Conservation (phyloP, 2,329 filamentous ascomycete species). For the Biscogniauxia mediterranea region DNA sequence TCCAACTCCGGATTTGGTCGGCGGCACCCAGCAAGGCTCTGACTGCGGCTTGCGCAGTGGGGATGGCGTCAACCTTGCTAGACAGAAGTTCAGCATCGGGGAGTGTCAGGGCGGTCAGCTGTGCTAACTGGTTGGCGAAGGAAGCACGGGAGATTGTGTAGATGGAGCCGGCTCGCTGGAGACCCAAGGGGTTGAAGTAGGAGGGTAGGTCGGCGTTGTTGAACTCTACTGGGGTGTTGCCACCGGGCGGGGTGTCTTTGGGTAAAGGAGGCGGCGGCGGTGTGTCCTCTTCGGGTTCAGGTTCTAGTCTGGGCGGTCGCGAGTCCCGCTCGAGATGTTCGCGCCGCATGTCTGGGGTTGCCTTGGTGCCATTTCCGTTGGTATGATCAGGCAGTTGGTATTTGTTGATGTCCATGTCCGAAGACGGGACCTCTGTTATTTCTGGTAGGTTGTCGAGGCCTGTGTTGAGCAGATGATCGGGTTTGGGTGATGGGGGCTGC, state of each 20-base stretch:
- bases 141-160: conserved; percentile 91
- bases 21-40: conserved; percentile 82
- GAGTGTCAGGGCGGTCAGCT: conserved; percentile 85
- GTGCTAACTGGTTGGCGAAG: conserved; percentile 88
- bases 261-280: conserved; percentile 45
- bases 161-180: conserved; percentile 77
- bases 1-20: conserved; percentile 92
- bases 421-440: conserved; percentile 47
- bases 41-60: conserved; percentile 79
- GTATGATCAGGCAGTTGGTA: conserved; percentile 70
- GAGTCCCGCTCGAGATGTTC: conserved; percentile 55
- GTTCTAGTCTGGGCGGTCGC: conserved; percentile 35
- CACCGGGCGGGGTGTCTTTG: conserved; percentile 52
- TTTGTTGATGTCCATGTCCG: conserved; percentile 71
- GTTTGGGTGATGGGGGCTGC: conserved; percentile 21
- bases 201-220: conserved; percentile 50
- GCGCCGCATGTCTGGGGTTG: conserved; percentile 54
- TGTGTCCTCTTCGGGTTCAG: conserved; percentile 28
- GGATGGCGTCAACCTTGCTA: conserved; percentile 78
- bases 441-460: conserved; percentile 28
- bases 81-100: conserved; percentile 83
- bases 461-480: conserved; percentile 40
- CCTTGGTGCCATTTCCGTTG: conserved; percentile 66
- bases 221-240: conserved; percentile 38
- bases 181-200: conserved; percentile 66